Conservation (phyloP, 306 rosid genomes). For the Macrotyloma uniflorum region DNA sequence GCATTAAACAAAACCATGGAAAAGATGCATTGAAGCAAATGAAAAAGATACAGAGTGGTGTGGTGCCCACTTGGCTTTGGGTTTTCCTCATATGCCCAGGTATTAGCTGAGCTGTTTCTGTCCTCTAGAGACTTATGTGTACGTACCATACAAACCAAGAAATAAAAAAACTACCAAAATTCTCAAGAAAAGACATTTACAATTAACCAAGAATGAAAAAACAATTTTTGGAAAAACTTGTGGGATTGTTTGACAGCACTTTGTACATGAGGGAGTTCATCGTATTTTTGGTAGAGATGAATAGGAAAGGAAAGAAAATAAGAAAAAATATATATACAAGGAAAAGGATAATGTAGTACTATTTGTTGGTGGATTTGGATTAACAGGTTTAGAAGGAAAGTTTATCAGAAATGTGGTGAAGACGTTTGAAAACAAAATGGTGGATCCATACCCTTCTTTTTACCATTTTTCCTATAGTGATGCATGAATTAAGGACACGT, state of each 20-base stretch:
- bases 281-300: constrained; percentile 5
- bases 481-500: constrained; percentile 18
- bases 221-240: constrained; percentile 1
- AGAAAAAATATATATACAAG: neutral
- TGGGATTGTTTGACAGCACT: neutral
- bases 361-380: constrained; percentile 3
- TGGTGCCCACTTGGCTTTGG: constrained; percentile 37
- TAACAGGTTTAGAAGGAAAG: constrained; percentile 29
- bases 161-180: constrained; percentile 12
- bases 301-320: neutral
- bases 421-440: neutral
- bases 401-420: neutral
- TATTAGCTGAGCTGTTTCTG: constrained; percentile 47
- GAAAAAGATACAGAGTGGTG: constrained; percentile 27
- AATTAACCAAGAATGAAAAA: neutral
- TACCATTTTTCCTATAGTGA: neutral
- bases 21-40: constrained; percentile 3
- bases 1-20: neutral
- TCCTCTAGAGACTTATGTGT: constrained; percentile 1
- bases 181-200: neutral
- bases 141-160: constrained; percentile 6
- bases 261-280: neutral
- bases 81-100: constrained; percentile 26
- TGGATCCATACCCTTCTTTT: neutral
- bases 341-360: neutral